A percentile compares a stretch with the other conserved stretches of the same genome.
These are phyloP conservation scores for Recurvomyces mirabilis DNA, from an alignment of 495 filamentous ascomycete species.

Conservation along the genomic window DNA sequence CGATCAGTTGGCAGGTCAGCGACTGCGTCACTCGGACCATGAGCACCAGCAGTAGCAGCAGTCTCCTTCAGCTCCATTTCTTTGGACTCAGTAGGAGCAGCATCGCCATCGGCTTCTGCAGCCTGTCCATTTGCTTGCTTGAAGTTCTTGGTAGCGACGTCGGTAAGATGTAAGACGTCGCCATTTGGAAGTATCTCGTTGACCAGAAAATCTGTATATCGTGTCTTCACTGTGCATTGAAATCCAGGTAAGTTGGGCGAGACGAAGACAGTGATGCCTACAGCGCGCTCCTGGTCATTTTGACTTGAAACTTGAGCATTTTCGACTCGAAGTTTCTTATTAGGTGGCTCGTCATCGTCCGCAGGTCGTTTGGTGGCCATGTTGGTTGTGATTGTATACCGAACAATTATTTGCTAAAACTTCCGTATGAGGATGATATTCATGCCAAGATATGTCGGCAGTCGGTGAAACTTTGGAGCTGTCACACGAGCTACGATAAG, in stretches of 20 bases:
- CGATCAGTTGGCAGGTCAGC: too few relatives aligned
- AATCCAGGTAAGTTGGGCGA: conserved; percentile 24
- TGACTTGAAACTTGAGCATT: not conserved
- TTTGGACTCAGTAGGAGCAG: conserved; percentile 4
- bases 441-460: not conserved
- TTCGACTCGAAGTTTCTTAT: not conserved
- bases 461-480: too few relatives aligned
- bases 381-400: not conserved
- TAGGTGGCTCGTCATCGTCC: conserved; percentile 1
- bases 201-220: conserved; percentile 91
- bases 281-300: conserved; percentile 21
- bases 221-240: conserved; percentile 27
- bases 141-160: too few relatives aligned
- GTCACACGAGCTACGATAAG: too few relatives aligned
- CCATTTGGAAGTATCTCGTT: conserved; percentile 79
- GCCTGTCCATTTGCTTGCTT: conserved; percentile 13
- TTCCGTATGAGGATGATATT: not conserved
- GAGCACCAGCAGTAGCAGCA: not conserved
- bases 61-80: not conserved
- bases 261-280: conserved; percentile 28
- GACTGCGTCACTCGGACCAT: not conserved
- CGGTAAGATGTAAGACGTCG: conserved; percentile 61
- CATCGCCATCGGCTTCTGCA: conserved; percentile 6
- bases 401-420: too few relatives aligned
- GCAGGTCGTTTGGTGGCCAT: conserved; percentile 1